These are phyloP conservation scores for Hydnum rufescens DNA, from an alignment of 768 basidiomycete species.

Conservation along the genomic window DNA sequence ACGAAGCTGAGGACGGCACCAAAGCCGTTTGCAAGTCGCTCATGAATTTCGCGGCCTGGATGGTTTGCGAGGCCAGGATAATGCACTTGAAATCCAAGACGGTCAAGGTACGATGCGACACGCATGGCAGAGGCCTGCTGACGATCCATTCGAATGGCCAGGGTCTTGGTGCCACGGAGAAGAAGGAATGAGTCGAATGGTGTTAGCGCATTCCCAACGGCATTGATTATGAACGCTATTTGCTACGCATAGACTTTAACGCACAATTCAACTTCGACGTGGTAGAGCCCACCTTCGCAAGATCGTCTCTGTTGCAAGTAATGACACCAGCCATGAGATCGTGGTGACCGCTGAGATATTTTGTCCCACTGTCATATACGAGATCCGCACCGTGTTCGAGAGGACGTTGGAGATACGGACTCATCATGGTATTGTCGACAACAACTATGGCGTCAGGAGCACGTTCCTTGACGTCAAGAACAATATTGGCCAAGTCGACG, in stretches of 20 bases:
- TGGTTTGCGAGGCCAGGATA: conserved; percentile 80
- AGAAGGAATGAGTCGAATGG: conserved; percentile 96
- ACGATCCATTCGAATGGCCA: conserved; percentile 88
- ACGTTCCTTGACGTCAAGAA: conserved; percentile 61
- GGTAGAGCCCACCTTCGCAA: conserved; percentile 44
- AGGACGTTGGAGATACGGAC: conserved; percentile 88
- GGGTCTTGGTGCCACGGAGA: conserved; percentile 86
- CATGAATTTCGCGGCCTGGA: conserved; percentile 73
- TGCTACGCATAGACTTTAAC: conserved; percentile 26
- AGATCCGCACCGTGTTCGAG: conserved; percentile 92
- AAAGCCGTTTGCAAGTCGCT: conserved; percentile 72
- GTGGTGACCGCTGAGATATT: conserved; percentile 95
- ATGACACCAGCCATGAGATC: conserved; percentile 98
- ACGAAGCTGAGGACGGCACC: conserved; percentile 92
- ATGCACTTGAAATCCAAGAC: conserved; percentile 73
- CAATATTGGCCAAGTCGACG: conserved; percentile 69
- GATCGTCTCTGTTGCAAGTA: conserved; percentile 75
- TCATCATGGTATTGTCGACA: conserved; percentile 99
- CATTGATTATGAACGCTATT: conserved; percentile 80
- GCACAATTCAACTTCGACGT: background rate
- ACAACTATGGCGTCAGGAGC: conserved; percentile 68
- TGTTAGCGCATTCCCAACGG: conserved; percentile 81
- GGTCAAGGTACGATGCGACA: conserved; percentile 71
- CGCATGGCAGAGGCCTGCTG: conserved; percentile 67
- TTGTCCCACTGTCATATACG: conserved; percentile 95